Conservation (phyloP, 306 rosid species). For the Vachellia pachyceras region DNA sequence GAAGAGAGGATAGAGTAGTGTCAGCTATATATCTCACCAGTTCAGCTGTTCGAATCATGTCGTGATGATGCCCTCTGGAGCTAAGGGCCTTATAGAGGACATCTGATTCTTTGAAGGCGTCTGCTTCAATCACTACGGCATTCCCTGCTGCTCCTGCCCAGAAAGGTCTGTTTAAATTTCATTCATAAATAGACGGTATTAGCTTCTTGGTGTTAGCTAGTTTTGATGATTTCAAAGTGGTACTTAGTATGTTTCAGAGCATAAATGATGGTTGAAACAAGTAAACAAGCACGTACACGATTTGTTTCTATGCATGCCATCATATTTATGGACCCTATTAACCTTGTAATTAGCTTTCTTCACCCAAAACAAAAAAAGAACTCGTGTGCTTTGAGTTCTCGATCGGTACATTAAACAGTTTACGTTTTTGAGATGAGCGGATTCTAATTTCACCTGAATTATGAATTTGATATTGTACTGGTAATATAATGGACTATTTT, state of each 20-base stretch:
- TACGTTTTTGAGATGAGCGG: neutral
- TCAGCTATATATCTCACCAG: constrained; percentile 54
- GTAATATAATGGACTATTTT: neutral
- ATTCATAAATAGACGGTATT: constrained; percentile 40
- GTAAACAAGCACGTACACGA: constrained; percentile 19
- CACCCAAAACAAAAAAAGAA: no score
- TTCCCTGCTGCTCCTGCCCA: constrained; percentile 88
- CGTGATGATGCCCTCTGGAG: constrained; percentile 82
- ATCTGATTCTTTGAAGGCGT: constrained; percentile 97
- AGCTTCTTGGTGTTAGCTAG: constrained; percentile 32
- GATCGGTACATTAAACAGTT: neutral
- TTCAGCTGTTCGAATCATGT: constrained; percentile 94
- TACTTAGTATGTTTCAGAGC: neutral
- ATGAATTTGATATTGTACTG: neutral
- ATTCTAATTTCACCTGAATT: neutral
- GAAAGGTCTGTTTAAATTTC: constrained; percentile 76
- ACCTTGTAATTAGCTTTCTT: neutral
- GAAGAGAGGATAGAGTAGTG: neutral
- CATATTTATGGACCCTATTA: constrained; percentile 4
- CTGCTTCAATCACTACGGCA: constrained; percentile 88
- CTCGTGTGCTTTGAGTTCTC: neutral
- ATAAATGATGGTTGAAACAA: constrained; percentile 26
- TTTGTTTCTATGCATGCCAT: neutral
- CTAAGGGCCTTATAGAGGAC: constrained; percentile 90
- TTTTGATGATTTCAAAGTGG: constrained; percentile 25